Evolutionary conservation across 306 rosid species (phyloP).

Genomic region (Morella rubra): DNA sequence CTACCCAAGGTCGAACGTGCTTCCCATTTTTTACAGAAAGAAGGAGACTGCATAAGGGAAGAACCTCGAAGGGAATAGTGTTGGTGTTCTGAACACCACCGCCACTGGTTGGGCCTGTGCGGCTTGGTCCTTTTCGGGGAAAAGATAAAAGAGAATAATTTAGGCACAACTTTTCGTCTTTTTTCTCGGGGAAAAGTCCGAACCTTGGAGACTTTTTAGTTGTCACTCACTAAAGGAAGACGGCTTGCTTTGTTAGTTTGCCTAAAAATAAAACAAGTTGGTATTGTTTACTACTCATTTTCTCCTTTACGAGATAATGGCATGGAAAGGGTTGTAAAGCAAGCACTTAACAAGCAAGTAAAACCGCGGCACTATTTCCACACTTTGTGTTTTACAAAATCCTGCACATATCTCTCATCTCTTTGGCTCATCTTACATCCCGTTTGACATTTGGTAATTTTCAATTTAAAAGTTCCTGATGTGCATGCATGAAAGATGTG

Average conservation of each 20-base stretch:
- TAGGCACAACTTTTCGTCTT: not conserved
- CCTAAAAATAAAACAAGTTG: not conserved
- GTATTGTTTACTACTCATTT: too few species aligned
- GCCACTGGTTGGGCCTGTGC: not conserved
- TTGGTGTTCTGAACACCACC: not conserved
- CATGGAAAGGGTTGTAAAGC: not conserved
- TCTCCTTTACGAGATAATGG: not conserved
- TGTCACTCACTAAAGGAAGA: constrained; percentile 8
- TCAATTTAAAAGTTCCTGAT: too few species aligned
- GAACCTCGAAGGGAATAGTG: not conserved
- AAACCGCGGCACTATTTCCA: too few species aligned
- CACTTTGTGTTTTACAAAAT: too few species aligned
- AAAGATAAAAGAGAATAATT: not conserved
- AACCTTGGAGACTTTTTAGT: not conserved
- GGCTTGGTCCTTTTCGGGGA: not conserved
- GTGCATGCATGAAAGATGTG: too few species aligned
- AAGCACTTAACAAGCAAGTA: too few species aligned
- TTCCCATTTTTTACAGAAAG: not conserved
- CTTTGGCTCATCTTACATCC: too few species aligned
- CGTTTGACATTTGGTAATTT: too few species aligned
- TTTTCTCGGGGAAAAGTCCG: not conserved
- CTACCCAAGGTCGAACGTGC: not conserved
- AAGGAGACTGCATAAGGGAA: not conserved
- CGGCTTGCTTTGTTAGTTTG: not conserved
- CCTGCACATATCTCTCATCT: too few species aligned